Evolutionary conservation across 2,329 filamentous ascomycete genomes (phyloP).

Genomic region (Fusarium miscanthi): DNA sequence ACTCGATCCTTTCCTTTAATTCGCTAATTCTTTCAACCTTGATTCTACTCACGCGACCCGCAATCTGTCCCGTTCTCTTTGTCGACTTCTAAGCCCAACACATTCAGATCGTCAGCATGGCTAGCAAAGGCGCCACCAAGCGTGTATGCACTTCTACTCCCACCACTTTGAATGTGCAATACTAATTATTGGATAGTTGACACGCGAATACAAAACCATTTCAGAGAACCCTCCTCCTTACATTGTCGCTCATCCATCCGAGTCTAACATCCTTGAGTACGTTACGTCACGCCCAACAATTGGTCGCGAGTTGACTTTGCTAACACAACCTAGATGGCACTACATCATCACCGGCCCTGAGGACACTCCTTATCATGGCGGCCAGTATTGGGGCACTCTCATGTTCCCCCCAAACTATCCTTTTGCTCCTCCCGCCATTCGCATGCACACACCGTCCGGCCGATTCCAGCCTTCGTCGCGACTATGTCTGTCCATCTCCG

Average conservation of each 20-base stretch:
- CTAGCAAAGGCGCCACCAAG: conserved; percentile 78
- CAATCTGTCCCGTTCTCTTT: conserved; percentile 43
- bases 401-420: conserved; percentile 97
- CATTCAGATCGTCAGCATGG: conserved; percentile 60
- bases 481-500: conserved; percentile 93
- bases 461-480: conserved; percentile 94
- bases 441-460: conserved; percentile 97
- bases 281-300: conserved; percentile 42
- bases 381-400: conserved; percentile 98
- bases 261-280: conserved; percentile 90
- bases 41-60: conserved; percentile 38
- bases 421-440: conserved; percentile 95
- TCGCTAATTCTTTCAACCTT: background rate
- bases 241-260: conserved; percentile 89
- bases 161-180: background rate
- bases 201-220: conserved; percentile 72
- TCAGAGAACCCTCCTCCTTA: conserved; percentile 84
- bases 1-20: conserved; percentile 12
- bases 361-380: conserved; percentile 90
- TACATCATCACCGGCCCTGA: conserved; percentile 96
- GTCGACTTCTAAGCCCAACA: conserved; percentile 4
- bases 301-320: background rate
- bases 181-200: conserved; percentile 58
- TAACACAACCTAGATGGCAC: conserved; percentile 74
- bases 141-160: conserved; percentile 62